Percentiles rank a stretch among this genome's conserved stretches.
Evolutionary conservation across 257 asterid genomes (phyloP).

Genomic region (Thymus quinquecostatus): DNA sequence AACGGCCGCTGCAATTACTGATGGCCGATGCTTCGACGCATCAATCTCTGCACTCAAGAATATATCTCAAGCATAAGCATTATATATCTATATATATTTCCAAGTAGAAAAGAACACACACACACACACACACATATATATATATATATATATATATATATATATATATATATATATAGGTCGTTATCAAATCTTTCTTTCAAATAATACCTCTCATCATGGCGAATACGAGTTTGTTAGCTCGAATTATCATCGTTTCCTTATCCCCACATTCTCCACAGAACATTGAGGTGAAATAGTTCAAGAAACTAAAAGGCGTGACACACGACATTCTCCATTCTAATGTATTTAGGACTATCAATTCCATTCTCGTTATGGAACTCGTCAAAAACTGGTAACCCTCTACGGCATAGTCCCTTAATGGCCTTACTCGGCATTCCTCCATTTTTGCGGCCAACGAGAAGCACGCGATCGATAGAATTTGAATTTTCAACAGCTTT

Average conservation of each 20-base stretch:
- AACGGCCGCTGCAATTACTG: conserved; percentile 50
- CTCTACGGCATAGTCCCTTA: conserved; percentile 25
- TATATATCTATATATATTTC: no score
- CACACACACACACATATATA: no score
- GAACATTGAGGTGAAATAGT: conserved; percentile 45
- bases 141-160: no score
- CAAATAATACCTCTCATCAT: conserved; percentile 39
- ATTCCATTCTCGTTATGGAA: conserved; percentile 46
- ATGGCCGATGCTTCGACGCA: conserved; percentile 41
- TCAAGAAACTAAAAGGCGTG: conserved; percentile 49
- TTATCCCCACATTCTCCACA: conserved; percentile 28
- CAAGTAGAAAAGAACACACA: no score
- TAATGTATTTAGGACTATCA: conserved; percentile 37
- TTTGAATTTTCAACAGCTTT: conserved; percentile 26
- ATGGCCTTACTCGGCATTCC: conserved; percentile 26
- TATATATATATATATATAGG: no score
- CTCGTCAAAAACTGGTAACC: conserved; percentile 34
- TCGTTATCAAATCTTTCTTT: no score
- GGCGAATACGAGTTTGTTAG: conserved; percentile 35
- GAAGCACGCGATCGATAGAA: conserved; percentile 39
- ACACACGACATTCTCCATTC: conserved; percentile 51
- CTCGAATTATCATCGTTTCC: conserved; percentile 26
- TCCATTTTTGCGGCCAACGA: conserved; percentile 53
- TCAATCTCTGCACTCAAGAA: conserved; percentile 41
- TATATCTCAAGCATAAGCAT: not conserved